A percentile compares a stretch with the other conserved stretches of the same genome.
These are phyloP conservation scores for Aspergillus cavernicola DNA, from an alignment of 495 filamentous ascomycete genomes.

Conservation along the genomic window DNA sequence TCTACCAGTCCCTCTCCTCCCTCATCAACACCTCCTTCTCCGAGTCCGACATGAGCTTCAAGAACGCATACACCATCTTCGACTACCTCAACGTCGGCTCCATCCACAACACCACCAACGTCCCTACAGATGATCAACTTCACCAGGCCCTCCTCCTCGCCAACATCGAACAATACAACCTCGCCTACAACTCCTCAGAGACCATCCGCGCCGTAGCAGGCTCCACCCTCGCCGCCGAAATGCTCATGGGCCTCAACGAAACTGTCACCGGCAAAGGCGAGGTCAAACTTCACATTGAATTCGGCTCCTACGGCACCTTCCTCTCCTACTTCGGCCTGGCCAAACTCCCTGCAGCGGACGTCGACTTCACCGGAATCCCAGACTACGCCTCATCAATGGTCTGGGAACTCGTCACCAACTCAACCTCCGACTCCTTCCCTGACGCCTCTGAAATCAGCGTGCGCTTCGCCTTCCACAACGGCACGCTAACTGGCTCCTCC, in stretches of 20 bases:
- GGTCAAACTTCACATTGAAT: slow-evolving; percentile 43
- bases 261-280: slow-evolving; percentile 37
- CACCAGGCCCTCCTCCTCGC: slow-evolving; percentile 44
- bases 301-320: slow-evolving; percentile 49
- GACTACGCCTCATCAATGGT: slow-evolving; percentile 53
- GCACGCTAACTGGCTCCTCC: slow-evolving; percentile 32
- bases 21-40: slow-evolving; percentile 58
- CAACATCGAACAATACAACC: slow-evolving; percentile 48
- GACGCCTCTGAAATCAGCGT: slow-evolving; percentile 34
- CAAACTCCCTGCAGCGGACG: slow-evolving; percentile 28
- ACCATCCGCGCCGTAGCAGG: slow-evolving; percentile 48
- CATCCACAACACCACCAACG: slow-evolving; percentile 48
- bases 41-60: slow-evolving; percentile 52
- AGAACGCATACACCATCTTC: slow-evolving; percentile 68
- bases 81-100: slow-evolving; percentile 52
- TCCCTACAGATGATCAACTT: slow-evolving; percentile 28
- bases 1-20: slow-evolving; percentile 62
- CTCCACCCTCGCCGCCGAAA: slow-evolving; percentile 42
- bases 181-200: slow-evolving; percentile 48
- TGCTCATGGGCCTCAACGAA: slow-evolving; percentile 41
- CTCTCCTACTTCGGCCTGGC: slow-evolving; percentile 52
- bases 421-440: slow-evolving; percentile 36
- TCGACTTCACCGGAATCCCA: slow-evolving; percentile 45
- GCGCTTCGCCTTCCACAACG: slow-evolving; percentile 54
- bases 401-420: slow-evolving; percentile 51